These are phyloP conservation scores for Digitaria exilis DNA, from an alignment of 202 grass and related monocot species.

Conservation along the genomic window DNA sequence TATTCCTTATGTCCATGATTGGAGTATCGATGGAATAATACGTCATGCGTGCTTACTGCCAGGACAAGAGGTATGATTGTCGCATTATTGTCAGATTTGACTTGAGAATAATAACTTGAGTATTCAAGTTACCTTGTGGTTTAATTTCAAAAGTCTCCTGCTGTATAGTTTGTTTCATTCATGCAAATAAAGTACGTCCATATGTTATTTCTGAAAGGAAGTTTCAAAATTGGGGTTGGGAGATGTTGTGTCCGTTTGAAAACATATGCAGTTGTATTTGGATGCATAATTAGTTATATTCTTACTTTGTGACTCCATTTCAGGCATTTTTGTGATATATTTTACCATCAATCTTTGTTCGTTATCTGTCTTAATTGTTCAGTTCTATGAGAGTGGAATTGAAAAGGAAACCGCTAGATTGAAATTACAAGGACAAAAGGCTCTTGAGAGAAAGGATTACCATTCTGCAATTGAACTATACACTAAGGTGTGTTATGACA, in stretches of 20 bases:
- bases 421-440: conserved; percentile 15
- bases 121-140: neutral
- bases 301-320: neutral
- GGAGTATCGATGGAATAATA: conserved; percentile 27
- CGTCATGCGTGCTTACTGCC: neutral
- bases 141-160: neutral
- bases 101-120: neutral
- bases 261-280: neutral
- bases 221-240: neutral
- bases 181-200: neutral
- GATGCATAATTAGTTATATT: neutral
- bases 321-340: neutral
- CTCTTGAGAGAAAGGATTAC: neutral
- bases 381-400: neutral
- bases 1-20: conserved; percentile 9
- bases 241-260: neutral
- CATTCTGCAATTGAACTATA: conserved; percentile 13
- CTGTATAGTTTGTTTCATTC: neutral
- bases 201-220: neutral
- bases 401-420: neutral
- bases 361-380: neutral
- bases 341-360: neutral
- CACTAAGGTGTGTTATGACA: neutral
- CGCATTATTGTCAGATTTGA: neutral
- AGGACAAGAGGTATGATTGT: neutral